Evolutionary conservation across 805 yeast genomes (phyloP), one percentile per base, ranked within the genome.

Genomic region (Starmera caribaea): DNA sequence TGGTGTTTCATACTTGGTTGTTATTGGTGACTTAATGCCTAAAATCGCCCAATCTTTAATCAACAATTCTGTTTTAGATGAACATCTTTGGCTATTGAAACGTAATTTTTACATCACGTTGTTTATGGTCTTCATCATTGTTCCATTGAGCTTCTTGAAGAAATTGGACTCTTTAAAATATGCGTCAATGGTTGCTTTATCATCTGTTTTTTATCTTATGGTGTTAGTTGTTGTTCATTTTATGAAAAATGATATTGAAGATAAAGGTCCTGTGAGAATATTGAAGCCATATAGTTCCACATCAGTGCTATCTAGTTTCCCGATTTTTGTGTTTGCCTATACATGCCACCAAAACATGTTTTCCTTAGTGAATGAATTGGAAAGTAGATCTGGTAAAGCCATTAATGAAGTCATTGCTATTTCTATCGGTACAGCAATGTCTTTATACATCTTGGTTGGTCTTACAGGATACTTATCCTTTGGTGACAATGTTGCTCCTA

Each of bases 311-410:
- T 70, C 82, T 17, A 77, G 92, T 10, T 76, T 89, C 56, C 94
- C 97, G n/a, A 83, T 89, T 46, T 79, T 88, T 49, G 90, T 90
- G 12, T 89, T 90, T 66, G 96, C 96, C 0, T 90, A 79, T 61
- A 90, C 97, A 0, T 92, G 97, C 52, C 97, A 90, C 55, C 97
- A 90, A 59, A 90, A 90, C 62, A 86, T 86, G 87, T 87, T 86
- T 52, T 77, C 95, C 1, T 74, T 89, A 40, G 74, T 88, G 40
- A 90, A 89, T 52, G 97, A 90, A 62, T 71, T 89, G 26, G 61
- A 58, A 27, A 76, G 76, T 47, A 71, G 70, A 44, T 63, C 81
- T 0, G 61, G 73, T n/a, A 43, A 54, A 7, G 65, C 62, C 29
- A 64, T 78, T 44, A 61, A 66, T 41, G 59, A 51, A 15, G 68